These are phyloP conservation scores for Pseudogymnoascus sp. DNA, from an alignment of 2,329 filamentous ascomycete species.

Conservation along the genomic window DNA sequence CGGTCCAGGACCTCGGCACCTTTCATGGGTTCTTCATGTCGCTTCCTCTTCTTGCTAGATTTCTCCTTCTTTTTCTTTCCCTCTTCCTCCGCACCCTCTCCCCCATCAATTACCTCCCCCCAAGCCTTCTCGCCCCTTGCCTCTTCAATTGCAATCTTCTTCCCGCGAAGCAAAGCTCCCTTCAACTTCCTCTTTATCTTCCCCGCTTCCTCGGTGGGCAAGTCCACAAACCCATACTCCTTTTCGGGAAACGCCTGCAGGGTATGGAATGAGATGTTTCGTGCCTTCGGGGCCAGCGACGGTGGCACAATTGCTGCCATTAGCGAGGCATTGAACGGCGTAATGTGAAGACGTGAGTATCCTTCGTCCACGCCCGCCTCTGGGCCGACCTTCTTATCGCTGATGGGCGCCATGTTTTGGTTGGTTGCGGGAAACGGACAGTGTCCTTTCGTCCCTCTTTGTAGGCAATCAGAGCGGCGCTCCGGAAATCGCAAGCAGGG, in stretches of 20 bases:
- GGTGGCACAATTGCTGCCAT: conserved; percentile 66
- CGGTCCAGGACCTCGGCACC: conserved; percentile 64
- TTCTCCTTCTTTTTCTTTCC: conserved; percentile 34
- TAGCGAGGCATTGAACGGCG: conserved; percentile 72
- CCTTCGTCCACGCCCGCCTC: conserved; percentile 13
- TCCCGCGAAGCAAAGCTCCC: conserved; percentile 75
- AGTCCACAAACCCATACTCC: conserved; percentile 81
- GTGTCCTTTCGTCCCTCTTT: background rate
- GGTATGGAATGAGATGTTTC: conserved; percentile 81
- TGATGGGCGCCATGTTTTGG: conserved; percentile 1
- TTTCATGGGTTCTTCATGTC: conserved; percentile 44
- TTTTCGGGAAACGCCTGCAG: conserved; percentile 85
- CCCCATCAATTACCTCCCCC: conserved; percentile 32
- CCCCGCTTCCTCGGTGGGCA: conserved; percentile 77
- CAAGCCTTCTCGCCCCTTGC: conserved; percentile 57
- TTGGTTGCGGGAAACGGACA: background rate
- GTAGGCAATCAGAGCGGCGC: background rate
- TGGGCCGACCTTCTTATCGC: background rate
- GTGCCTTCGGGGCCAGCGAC: conserved; percentile 57
- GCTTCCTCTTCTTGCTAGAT: conserved; percentile 43
- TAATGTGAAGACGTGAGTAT: conserved; percentile 70
- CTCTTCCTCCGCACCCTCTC: conserved; percentile 34
- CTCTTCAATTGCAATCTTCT: conserved; percentile 77
- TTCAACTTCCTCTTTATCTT: conserved; percentile 88
- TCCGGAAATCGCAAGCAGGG: background rate